Conservation (phyloP, 2,329 filamentous ascomycete genomes). For the Sporothrix globosa region DNA sequence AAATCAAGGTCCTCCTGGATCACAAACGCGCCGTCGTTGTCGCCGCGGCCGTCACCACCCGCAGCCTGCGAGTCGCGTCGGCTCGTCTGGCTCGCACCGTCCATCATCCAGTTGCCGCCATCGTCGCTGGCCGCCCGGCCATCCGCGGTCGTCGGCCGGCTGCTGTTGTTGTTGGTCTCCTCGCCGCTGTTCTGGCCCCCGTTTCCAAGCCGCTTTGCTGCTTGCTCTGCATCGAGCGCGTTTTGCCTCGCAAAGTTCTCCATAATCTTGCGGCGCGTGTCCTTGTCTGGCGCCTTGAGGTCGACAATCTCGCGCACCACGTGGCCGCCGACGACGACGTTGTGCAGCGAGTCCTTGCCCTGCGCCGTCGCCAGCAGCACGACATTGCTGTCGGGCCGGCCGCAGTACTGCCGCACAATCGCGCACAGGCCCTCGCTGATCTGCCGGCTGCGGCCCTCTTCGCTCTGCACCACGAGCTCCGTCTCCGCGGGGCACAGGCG, state of each 20-base stretch:
- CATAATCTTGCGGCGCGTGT: conserved; percentile 79
- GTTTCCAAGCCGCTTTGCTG: conserved; percentile 43
- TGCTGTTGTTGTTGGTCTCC: conserved; percentile 42
- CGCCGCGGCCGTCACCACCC: conserved; percentile 34
- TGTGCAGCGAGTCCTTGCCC: conserved; percentile 89
- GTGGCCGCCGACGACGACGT: conserved; percentile 86
- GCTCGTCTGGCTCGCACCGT: conserved; percentile 65
- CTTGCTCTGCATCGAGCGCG: conserved; percentile 45
- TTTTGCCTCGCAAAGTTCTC: conserved; percentile 72
- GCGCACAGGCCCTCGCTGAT: conserved; percentile 86
- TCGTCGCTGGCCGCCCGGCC: conserved; percentile 56
- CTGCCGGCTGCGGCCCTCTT: conserved; percentile 90
- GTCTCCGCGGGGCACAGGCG: conserved; percentile 91
- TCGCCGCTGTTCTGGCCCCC: neutral
- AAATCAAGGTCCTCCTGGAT: conserved; percentile 82
- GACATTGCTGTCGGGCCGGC: conserved; percentile 70
- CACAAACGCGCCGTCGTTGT: conserved; percentile 64
- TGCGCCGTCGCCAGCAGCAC: conserved; percentile 89
- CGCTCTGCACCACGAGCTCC: conserved; percentile 88
- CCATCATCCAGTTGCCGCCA: conserved; percentile 75
- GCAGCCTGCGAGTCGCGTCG: conserved; percentile 40
- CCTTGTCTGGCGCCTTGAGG: conserved; percentile 90
- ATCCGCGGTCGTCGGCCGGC: conserved; percentile 61
- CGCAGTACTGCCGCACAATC: conserved; percentile 82
- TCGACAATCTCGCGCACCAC: conserved; percentile 89